Evolutionary conservation across 78 protist species (phyloP), one percentile per base, ranked within the genome.

Genomic region (Chrysochromulina tobinii): DNA sequence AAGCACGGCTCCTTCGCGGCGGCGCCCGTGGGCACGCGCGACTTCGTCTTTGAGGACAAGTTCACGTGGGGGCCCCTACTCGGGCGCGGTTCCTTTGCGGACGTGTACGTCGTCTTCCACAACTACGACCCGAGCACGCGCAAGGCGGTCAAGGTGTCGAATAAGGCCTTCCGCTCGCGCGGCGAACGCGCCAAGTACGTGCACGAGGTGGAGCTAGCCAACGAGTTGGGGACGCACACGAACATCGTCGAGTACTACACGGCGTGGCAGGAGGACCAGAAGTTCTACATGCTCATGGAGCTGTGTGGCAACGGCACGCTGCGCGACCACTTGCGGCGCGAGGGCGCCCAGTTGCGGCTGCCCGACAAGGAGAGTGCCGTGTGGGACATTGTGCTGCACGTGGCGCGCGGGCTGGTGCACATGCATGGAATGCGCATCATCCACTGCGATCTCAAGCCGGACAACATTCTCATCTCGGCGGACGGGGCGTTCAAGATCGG

Each of bases 401-500:
- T 88, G 38, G 72, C 81, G 27, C 90, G 64, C 66, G 90, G 86
- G 5, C 86, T 88, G 17, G 3, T 21, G 79, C 79, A 61, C 81
- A 88, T 88, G 68, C 79, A 68, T 50, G 17, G 20, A 1, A 51
- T 11, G 51, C 77, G 23, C 51, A 58, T 88, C 77, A 51, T 88
- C 17, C 90, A 88, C 61, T 88, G 59, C 79, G 90, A 88, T 64
- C 27, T 88, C 21, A 88, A 88, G 61, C 81, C 86, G 50, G 90
- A 88, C 73, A 88, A 88, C 75, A 88, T 88, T 50, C 75, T 88
- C 17, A 51, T 88, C 38, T 55, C 64, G 54, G 5, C 54, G 64
- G 90, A 88, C 64, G 67, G 81, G 50, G 53, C 3, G 17, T 55
- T 72, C 90, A 88, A 88, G 73, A 88, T 88, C 48, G 90, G 79